phyloP scores from a whole-genome alignment of 176 grass and related monocot genomes.

The Raddia distichophylla region DNA sequence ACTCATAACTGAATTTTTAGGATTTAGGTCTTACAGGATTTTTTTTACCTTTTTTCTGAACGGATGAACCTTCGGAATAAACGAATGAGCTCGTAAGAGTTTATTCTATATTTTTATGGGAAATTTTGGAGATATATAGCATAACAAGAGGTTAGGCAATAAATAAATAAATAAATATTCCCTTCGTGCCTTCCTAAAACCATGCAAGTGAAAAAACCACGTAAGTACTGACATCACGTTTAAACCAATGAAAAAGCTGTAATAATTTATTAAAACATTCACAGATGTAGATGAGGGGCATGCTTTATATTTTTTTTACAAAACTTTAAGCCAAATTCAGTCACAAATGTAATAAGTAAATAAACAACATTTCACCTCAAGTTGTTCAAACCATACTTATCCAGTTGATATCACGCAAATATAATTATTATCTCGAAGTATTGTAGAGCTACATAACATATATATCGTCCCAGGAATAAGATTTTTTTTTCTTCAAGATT shows the following conservation, averaged over 20 bases:
- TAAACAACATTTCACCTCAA: background rate
- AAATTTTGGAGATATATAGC: background rate
- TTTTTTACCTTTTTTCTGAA: background rate
- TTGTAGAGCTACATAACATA: background rate
- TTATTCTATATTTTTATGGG: background rate
- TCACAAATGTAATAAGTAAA: background rate
- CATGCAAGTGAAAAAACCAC: too few relatives aligned
- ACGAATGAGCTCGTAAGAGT: background rate
- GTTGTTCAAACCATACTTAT: background rate
- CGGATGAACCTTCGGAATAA: background rate
- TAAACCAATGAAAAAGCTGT: background rate
- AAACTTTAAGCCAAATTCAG: background rate
- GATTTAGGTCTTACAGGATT: background rate
- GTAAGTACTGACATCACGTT: background rate
- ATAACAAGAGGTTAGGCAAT: background rate
- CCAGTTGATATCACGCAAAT: background rate
- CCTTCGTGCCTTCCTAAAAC: too few relatives aligned
- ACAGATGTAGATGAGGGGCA: background rate
- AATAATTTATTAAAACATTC: background rate
- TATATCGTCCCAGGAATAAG: background rate
- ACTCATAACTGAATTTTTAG: background rate
- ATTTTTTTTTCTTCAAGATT: background rate
- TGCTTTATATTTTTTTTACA: background rate
- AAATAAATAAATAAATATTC: too few relatives aligned
- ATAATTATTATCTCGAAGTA: background rate